Conservation (phyloP, 2,329 filamentous ascomycete species). For the Talaromyces sp. region DNA sequence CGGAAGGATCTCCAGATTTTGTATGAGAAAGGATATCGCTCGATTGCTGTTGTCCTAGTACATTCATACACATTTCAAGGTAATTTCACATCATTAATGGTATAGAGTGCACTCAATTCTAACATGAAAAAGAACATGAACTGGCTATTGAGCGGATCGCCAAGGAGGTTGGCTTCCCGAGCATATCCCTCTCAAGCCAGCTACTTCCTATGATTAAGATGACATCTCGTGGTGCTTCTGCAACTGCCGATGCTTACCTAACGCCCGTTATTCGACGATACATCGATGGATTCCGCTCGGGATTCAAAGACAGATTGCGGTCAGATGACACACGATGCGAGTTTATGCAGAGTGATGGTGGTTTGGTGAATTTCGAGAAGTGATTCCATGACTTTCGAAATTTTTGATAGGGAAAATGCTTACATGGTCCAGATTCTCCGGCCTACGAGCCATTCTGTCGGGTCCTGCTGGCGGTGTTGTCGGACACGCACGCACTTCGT, state of each 20-base stretch:
- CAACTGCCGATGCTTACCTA: slow-evolving; percentile 71
- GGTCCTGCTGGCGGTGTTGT: slow-evolving; percentile 90
- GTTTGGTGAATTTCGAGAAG: slow-evolving; percentile 16
- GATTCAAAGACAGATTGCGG: slow-evolving; percentile 69
- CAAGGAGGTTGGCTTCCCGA: slow-evolving; percentile 66
- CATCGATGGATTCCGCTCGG: slow-evolving; percentile 50
- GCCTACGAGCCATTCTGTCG: slow-evolving; percentile 77
- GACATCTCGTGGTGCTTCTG: slow-evolving; percentile 66
- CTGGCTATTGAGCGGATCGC: slow-evolving; percentile 68
- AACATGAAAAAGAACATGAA: slow-evolving; percentile 59
- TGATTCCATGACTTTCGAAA: background rate
- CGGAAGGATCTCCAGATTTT: slow-evolving; percentile 58
- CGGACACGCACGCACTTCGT: slow-evolving; percentile 85
- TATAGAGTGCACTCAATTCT: background rate
- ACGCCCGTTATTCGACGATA: slow-evolving; percentile 71
- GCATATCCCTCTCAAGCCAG: slow-evolving; percentile 70
- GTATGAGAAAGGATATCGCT: slow-evolving; percentile 32
- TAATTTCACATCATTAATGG: background rate
- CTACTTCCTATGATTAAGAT: slow-evolving; percentile 79
- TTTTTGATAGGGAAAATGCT: background rate
- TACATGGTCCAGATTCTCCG: slow-evolving; percentile 59
- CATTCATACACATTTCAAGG: slow-evolving; percentile 78
- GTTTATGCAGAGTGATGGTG: slow-evolving; percentile 17
- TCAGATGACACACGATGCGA: slow-evolving; percentile 14
- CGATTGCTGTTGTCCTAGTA: slow-evolving; percentile 55